Percentiles rank a stretch among this genome's conserved stretches.
Evolutionary conservation across 2,329 filamentous ascomycete genomes (phyloP).

Genomic region (Diaporthe amygdali): DNA sequence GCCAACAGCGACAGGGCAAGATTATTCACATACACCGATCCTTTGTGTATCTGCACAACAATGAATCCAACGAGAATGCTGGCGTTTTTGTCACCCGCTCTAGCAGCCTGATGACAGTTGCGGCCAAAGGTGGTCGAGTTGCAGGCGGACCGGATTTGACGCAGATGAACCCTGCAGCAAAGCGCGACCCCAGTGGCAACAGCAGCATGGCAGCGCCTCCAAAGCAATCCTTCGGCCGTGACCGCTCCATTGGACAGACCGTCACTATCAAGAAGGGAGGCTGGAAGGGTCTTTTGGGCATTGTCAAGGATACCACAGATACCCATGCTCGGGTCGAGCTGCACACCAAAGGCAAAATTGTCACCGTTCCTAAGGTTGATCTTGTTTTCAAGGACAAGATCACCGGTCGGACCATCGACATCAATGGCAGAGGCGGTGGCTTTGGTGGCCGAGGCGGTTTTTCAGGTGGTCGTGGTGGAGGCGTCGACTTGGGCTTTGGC

Average conservation of each 20-base stretch:
- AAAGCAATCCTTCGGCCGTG: constrained; percentile 71
- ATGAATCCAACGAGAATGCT: constrained; percentile 83
- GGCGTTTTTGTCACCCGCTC: constrained; percentile 88
- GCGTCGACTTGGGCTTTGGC: constrained; percentile 60
- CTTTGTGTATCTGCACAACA: constrained; percentile 89
- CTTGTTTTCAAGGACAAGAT: constrained; percentile 86
- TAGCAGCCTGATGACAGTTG: constrained; percentile 85
- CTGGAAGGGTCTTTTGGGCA: constrained; percentile 91
- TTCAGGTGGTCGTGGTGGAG: constrained; percentile 50
- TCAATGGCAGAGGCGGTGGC: constrained; percentile 56
- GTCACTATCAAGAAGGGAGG: constrained; percentile 86
- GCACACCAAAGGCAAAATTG: constrained; percentile 91
- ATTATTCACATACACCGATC: constrained; percentile 94
- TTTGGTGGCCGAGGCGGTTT: constrained; percentile 46
- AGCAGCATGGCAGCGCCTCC: constrained; percentile 70
- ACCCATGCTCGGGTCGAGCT: constrained; percentile 87
- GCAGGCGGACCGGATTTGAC: constrained; percentile 78
- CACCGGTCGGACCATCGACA: constrained; percentile 79
- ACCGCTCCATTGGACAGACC: constrained; percentile 87
- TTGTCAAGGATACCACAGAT: constrained; percentile 94
- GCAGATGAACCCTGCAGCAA: constrained; percentile 90
- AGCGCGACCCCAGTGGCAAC: constrained; percentile 66
- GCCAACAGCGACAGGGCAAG: constrained; percentile 83
- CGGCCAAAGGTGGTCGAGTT: constrained; percentile 89
- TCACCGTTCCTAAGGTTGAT: constrained; percentile 81